Conservation (phyloP, 768 basidiomycete species). For the Lactifluus subvellereus region DNA sequence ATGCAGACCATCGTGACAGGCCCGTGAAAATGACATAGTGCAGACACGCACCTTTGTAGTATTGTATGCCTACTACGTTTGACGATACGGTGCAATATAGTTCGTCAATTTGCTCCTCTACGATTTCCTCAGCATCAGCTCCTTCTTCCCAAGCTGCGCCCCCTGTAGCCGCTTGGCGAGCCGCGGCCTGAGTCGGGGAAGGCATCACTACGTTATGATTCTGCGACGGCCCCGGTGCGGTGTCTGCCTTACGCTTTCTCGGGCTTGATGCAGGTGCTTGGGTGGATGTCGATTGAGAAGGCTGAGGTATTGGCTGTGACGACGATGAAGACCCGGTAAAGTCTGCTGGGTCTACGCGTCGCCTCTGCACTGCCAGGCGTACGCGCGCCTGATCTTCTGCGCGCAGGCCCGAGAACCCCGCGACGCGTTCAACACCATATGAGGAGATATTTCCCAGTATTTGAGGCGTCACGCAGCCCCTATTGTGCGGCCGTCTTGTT, state of each 20-base stretch:
- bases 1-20: not conserved
- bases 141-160: conserved; percentile 25
- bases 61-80: conserved; percentile 77
- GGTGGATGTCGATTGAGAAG: conserved; percentile 2
- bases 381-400: conserved; percentile 59
- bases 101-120: conserved; percentile 45
- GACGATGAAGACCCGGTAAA: conserved; percentile 38
- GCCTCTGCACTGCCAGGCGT: conserved; percentile 47
- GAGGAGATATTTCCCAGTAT: conserved; percentile 5
- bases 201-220: not conserved
- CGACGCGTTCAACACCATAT: conserved; percentile 8
- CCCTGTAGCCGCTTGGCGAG: conserved; percentile 9
- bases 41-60: conserved; percentile 56
- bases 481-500: conserved; percentile 11
- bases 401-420: conserved; percentile 26
- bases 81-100: conserved; percentile 54
- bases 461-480: conserved; percentile 22
- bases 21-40: not conserved
- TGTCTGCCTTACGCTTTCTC: conserved; percentile 43
- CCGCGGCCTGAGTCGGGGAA: conserved; percentile 24
- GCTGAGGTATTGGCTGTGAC: conserved; percentile 4
- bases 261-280: conserved; percentile 29
- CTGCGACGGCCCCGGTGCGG: conserved; percentile 17
- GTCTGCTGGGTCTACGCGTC: conserved; percentile 52
- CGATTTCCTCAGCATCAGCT: conserved; percentile 13